phyloP scores from a whole-genome alignment of 805 yeast species.

The Starmerella sp. region DNA sequence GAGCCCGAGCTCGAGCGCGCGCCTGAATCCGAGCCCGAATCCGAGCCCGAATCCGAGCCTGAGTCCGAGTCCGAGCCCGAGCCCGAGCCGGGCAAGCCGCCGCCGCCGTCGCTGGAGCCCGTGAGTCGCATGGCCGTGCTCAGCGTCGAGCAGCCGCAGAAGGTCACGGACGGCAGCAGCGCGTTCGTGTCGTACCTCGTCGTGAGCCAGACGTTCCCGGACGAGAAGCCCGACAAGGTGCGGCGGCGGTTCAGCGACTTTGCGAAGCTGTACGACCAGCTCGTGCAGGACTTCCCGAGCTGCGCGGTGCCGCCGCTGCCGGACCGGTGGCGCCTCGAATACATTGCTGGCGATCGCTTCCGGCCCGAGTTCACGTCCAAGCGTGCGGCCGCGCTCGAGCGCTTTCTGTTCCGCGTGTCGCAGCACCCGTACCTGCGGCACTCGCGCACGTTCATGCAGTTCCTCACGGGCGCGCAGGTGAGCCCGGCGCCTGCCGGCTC shows the following conservation, averaged over 20 bases:
- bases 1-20: neutral
- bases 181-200: constrained; percentile 66
- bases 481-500: neutral
- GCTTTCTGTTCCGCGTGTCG: constrained; percentile 63
- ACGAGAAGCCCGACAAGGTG: constrained; percentile 30
- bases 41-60: neutral
- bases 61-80: constrained; percentile 22
- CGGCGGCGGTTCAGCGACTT: constrained; percentile 84
- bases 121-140: constrained; percentile 8
- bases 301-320: constrained; percentile 88
- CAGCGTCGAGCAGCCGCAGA: constrained; percentile 23
- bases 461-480: constrained; percentile 38
- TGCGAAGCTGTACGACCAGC: constrained; percentile 60
- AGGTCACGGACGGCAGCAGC: constrained; percentile 22
- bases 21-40: neutral
- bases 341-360: constrained; percentile 87
- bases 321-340: constrained; percentile 80
- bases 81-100: neutral
- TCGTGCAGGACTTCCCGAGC: constrained; percentile 71
- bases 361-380: constrained; percentile 72
- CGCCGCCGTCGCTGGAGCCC: neutral
- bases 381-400: constrained; percentile 66
- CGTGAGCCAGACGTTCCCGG: constrained; percentile 35
- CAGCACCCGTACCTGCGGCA: constrained; percentile 61
- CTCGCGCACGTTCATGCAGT: constrained; percentile 58